phyloP scores from a whole-genome alignment of 2,329 filamentous ascomycete genomes.

The Xylariaceae sp. region DNA sequence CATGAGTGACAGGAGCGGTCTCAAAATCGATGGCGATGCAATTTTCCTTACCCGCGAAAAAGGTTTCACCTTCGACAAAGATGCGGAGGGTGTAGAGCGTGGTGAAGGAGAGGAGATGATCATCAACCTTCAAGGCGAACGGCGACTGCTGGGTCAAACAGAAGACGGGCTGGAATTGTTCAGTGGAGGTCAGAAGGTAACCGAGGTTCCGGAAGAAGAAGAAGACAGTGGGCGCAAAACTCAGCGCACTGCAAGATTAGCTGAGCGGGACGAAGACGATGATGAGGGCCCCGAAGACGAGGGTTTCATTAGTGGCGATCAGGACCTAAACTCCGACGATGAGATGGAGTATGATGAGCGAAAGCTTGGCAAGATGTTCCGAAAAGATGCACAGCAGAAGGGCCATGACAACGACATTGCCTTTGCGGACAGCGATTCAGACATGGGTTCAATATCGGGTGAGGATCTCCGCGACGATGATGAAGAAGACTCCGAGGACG shows the following conservation, averaged over 20 bases:
- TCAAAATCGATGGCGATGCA: constrained; percentile 94
- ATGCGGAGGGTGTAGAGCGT: constrained; percentile 64
- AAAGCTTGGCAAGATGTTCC: constrained; percentile 59
- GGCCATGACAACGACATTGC: constrained; percentile 64
- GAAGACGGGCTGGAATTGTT: constrained; percentile 84
- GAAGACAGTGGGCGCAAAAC: constrained; percentile 60
- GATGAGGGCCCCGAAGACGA: constrained; percentile 43
- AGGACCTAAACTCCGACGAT: constrained; percentile 40
- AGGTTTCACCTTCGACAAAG: constrained; percentile 70
- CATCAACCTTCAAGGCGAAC: constrained; percentile 78
- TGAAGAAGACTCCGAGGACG: constrained; percentile 40
- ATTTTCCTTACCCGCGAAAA: constrained; percentile 78
- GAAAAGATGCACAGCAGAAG: constrained; percentile 45
- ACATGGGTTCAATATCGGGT: constrained; percentile 79
- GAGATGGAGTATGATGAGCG: constrained; percentile 55
- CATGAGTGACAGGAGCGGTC: constrained; percentile 95
- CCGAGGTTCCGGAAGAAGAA: constrained; percentile 44
- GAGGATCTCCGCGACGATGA: constrained; percentile 36
- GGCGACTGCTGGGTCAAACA: constrained; percentile 75
- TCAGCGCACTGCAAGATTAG: constrained; percentile 52
- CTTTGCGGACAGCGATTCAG: constrained; percentile 96
- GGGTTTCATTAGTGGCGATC: constrained; percentile 49
- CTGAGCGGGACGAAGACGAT: constrained; percentile 54
- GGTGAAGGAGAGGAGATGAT: constrained; percentile 97
- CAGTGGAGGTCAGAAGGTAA: constrained; percentile 67